Base-by-base conservation (phyloP, 108 stramenopile genomes). In the Skeletonema potamos region DNA sequence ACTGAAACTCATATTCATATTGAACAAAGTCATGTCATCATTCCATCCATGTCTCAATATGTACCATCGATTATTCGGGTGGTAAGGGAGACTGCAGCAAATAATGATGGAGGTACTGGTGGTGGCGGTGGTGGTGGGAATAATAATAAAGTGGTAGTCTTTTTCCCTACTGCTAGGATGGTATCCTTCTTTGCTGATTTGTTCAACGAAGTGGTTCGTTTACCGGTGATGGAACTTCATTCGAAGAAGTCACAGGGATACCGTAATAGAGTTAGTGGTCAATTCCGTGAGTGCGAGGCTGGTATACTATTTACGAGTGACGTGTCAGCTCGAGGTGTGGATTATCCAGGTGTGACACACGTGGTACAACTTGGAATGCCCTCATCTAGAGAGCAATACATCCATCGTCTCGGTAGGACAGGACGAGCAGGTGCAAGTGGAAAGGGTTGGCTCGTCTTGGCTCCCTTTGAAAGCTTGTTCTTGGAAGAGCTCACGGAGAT, bases 331-430 rank as follows among this genome's bases (percentile, higher is more conserved):
- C 81, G 98, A 29, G 97, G 98, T 27, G 85, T 97, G 46, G 98
- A 98, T 80, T 97, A 79, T 79, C 92, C 85, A 44, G 70, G 70
- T 22, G 70, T 60, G 2, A 85, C 87, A 26, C 79, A 77, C 18
- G 91, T 96, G 17, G 44, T 91, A 12, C 87, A 94, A 77, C 73
- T 96, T 61, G 92, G 96, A 13, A 68, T 91, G 28, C 77, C 97
- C 6, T 77, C 82, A 34, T 75, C 58, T 30, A 68, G 87, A 61
- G 97, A 92, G 58, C 92, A 94, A 57, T 98, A 98, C 71, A 82
- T 97, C 41, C 98, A 99, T 84, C 89, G 98, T n/a, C 83, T 99
- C 4, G 98, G 98, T 15, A 86, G 98, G 18, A 98, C 97, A 8
- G 98, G 93, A 15, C 82, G 98, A 13, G 97, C 96, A 8, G 96